A percentile compares a stretch with the other conserved stretches of the same genome.
Evolutionary conservation across 208 protist genomes (phyloP).

Genomic region (Balamuthia mandrillaris): DNA sequence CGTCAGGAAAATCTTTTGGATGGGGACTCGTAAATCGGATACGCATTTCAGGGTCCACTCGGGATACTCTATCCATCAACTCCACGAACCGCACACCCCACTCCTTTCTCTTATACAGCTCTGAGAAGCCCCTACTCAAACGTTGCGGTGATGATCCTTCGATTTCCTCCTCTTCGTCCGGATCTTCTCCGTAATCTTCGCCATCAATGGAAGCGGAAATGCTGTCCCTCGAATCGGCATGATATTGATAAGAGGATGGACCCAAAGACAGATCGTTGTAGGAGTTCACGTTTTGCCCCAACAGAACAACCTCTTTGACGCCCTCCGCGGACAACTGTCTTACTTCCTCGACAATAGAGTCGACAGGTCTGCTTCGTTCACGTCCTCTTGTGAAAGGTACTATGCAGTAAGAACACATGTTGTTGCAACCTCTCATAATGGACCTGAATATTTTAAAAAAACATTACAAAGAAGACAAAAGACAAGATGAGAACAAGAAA

Average conservation of each 20-base stretch:
- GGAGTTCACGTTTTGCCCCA: conserved; percentile 84
- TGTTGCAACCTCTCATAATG: conserved; percentile 83
- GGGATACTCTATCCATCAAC: conserved; percentile 59
- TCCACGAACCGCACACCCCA: conserved; percentile 71
- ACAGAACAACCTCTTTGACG: conserved; percentile 55
- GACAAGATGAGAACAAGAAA: no score
- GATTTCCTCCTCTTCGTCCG: conserved; percentile 45
- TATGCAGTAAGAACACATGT: conserved; percentile 85
- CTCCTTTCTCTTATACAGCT: conserved; percentile 45
- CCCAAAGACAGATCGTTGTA: conserved; percentile 56
- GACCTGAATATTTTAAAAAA: neutral
- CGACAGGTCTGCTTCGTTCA: conserved; percentile 60
- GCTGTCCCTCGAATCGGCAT: neutral
- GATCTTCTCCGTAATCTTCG: neutral
- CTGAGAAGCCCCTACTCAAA: conserved; percentile 28
- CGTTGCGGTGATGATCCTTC: neutral
- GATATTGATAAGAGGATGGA: neutral
- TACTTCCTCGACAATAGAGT: conserved; percentile 64
- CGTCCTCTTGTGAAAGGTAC: conserved; percentile 80
- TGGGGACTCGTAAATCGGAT: conserved; percentile 82
- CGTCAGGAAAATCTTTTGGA: conserved; percentile 83
- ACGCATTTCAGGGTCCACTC: conserved; percentile 70
- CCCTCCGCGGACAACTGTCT: conserved; percentile 37
- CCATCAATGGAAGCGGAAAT: neutral
- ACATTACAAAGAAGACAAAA: no score